A percentile compares a stretch with the other conserved stretches of the same genome.
These are phyloP conservation scores for Setaria viridis DNA, from an alignment of 202 grass and related monocot species.

Conservation along the genomic window DNA sequence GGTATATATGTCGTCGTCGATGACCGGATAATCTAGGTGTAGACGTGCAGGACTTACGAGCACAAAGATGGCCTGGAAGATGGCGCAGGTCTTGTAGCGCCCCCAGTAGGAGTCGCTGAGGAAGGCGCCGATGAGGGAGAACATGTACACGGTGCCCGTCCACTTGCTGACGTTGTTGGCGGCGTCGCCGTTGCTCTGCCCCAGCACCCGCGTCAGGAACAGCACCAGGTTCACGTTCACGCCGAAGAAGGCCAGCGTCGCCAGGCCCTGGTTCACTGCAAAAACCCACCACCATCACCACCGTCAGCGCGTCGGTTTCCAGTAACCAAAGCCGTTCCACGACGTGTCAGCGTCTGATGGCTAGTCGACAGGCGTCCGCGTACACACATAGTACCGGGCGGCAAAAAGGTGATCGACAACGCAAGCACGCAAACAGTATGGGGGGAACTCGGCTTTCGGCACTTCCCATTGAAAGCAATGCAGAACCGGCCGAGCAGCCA, in stretches of 20 bases:
- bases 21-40: background rate
- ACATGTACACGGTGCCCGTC: slow-evolving; percentile 98
- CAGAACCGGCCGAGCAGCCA: slow-evolving; percentile 25
- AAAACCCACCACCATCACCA: background rate
- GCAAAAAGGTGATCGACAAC: slow-evolving; percentile 17
- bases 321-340: background rate
- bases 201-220: slow-evolving; percentile 90
- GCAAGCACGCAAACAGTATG: slow-evolving; percentile 1
- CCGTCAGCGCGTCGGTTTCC: slow-evolving; percentile 1
- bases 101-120: slow-evolving; percentile 98
- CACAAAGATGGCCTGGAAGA: slow-evolving; percentile 93
- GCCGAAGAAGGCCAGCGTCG: slow-evolving; percentile 96
- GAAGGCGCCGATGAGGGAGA: slow-evolving; percentile 95
- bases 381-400: background rate
- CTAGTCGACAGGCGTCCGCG: slow-evolving; percentile 13
- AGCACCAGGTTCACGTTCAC: slow-evolving; percentile 95
- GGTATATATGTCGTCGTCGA: too few species aligned
- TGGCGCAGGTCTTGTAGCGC: slow-evolving; percentile 85
- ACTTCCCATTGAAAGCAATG: slow-evolving; percentile 28
- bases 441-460: background rate
- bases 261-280: slow-evolving; percentile 95
- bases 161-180: slow-evolving; percentile 99
- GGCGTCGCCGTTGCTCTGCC: slow-evolving; percentile 85
- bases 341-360: too few species aligned
- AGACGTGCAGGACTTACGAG: slow-evolving; percentile 56